These are phyloP conservation scores for Mediolabrus comicus DNA, from an alignment of 108 stramenopile genomes.

Conservation along the genomic window DNA sequence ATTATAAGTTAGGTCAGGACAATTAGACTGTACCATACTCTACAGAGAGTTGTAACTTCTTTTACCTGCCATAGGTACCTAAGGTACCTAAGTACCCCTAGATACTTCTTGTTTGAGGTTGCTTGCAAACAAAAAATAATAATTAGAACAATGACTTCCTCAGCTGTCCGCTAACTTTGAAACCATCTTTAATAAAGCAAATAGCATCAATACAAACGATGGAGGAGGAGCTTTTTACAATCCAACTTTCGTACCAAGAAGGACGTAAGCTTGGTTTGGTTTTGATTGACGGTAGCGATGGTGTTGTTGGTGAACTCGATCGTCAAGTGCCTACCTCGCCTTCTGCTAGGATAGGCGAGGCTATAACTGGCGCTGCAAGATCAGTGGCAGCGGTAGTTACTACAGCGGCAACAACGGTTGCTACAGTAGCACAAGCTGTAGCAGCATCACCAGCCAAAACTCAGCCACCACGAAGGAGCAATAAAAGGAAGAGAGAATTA, in stretches of 20 bases:
- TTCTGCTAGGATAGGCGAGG: background rate
- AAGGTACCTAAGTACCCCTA: no score
- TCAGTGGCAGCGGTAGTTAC: background rate
- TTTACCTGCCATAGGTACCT: no score
- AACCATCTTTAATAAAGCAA: no score
- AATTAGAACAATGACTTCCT: no score
- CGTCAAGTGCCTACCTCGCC: background rate
- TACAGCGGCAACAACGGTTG: background rate
- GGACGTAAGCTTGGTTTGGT: constrained; percentile 1
- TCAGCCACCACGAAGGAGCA: background rate
- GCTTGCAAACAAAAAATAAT: no score
- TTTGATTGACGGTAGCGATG: background rate
- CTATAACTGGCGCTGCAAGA: background rate
- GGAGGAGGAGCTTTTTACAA: background rate
- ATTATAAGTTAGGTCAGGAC: no score
- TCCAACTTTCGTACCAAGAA: background rate
- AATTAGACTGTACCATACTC: no score
- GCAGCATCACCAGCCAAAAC: background rate
- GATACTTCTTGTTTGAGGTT: no score
- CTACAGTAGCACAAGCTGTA: background rate
- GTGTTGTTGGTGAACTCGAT: background rate
- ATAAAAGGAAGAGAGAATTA: constrained; percentile 9
- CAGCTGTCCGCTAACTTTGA: no score
- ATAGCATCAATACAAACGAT: no score
- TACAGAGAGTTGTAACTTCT: no score